These are phyloP conservation scores for Kwoniella europaea DNA, from an alignment of 768 basidiomycete species.

Conservation along the genomic window DNA sequence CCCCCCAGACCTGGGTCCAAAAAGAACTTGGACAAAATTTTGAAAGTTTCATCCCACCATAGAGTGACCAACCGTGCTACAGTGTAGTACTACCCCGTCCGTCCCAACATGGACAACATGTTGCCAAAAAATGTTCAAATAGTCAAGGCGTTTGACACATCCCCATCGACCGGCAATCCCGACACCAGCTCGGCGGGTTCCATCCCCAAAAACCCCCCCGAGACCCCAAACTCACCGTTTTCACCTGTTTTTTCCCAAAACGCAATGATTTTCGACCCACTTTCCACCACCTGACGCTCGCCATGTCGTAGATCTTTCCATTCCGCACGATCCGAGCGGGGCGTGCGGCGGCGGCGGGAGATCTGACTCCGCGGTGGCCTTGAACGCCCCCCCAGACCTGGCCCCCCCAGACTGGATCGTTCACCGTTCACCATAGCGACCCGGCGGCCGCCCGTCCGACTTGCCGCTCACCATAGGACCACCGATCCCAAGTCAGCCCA, in stretches of 20 bases:
- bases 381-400: conserved; percentile 3
- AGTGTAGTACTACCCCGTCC: conserved; percentile 13
- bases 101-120: neutral
- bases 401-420: too few relatives aligned
- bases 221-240: neutral
- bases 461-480: neutral
- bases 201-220: neutral
- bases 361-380: neutral
- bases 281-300: neutral
- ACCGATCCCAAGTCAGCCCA: neutral
- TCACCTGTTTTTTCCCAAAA: neutral
- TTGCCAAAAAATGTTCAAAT: conserved; percentile 2
- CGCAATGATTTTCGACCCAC: neutral
- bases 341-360: neutral
- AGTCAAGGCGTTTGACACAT: neutral
- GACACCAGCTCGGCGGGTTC: neutral
- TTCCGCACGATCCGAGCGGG: neutral
- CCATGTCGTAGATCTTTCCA: neutral
- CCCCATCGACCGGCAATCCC: neutral
- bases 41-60: neutral
- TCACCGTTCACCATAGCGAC: neutral
- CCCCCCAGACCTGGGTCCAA: conserved; percentile 74
- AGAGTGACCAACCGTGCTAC: neutral
- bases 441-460: neutral
- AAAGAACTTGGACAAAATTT: conserved; percentile 68